Percentiles rank a stretch among this genome's conserved stretches.
Evolutionary conservation across 2,329 filamentous ascomycete species (phyloP).

Genomic region (Diaporthe caulivora): DNA sequence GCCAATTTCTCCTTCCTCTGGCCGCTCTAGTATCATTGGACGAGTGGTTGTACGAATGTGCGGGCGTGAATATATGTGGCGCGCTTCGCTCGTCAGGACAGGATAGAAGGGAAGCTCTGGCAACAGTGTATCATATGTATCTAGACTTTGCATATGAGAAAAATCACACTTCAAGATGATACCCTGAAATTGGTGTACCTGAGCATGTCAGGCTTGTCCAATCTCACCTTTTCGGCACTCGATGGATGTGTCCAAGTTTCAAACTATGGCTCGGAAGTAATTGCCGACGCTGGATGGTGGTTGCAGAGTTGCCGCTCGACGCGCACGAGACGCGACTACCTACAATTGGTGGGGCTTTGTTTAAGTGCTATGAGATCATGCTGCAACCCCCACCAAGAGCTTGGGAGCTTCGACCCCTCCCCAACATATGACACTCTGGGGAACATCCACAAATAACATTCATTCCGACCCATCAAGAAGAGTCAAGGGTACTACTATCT

Average conservation of each 20-base stretch:
- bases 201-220: background rate
- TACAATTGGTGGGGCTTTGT: conserved; percentile 29
- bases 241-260: background rate
- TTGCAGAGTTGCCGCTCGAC: background rate
- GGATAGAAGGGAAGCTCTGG: no score
- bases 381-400: conserved; percentile 20
- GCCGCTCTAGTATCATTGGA: background rate
- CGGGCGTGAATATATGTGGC: background rate
- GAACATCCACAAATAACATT: background rate
- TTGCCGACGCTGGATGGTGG: background rate
- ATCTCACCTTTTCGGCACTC: background rate
- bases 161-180: conserved; percentile 16
- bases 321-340: conserved; percentile 35
- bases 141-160: background rate
- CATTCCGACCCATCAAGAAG: background rate
- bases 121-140: conserved; percentile 4
- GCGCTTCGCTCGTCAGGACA: no score
- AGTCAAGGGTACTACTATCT: background rate
- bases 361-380: conserved; percentile 38
- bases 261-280: background rate
- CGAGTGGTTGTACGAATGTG: background rate
- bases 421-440: background rate
- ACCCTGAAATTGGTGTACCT: background rate
- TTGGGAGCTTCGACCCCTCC: background rate
- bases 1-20: background rate